Evolutionary conservation across 2,329 filamentous ascomycete species (phyloP).

Genomic region (Alternaria gansuensis): DNA sequence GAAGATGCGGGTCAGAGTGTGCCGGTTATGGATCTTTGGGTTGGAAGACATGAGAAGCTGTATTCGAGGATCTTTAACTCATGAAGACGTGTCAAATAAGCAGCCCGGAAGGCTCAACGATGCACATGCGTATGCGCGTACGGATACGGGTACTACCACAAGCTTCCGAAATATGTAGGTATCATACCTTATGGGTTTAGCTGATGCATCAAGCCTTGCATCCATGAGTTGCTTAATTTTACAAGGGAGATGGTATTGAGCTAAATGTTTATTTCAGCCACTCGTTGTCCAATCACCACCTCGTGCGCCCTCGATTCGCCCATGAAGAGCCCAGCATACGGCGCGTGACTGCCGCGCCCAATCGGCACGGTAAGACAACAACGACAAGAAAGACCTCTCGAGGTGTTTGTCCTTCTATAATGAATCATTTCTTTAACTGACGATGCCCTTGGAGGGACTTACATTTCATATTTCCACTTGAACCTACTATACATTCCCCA

Average conservation of each 20-base stretch:
- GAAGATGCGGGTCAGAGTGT: slow-evolving; percentile 78
- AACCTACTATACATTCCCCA: neutral
- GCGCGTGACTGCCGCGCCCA: slow-evolving; percentile 25
- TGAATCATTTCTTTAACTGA: no score
- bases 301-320: slow-evolving; percentile 28
- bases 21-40: slow-evolving; percentile 82
- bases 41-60: slow-evolving; percentile 81
- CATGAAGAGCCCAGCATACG: slow-evolving; percentile 17
- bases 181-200: neutral
- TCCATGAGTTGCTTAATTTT: neutral
- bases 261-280: neutral
- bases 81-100: slow-evolving; percentile 49
- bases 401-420: neutral
- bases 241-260: neutral
- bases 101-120: neutral
- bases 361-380: slow-evolving; percentile 18
- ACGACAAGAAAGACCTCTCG: slow-evolving; percentile 4
- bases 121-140: neutral
- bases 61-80: slow-evolving; percentile 91
- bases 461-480: neutral
- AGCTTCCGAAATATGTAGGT: neutral
- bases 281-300: slow-evolving; percentile 11
- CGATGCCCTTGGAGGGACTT: neutral
- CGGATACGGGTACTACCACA: neutral
- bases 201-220: neutral